These are phyloP conservation scores for Trichoderma reesei DNA, from an alignment of 495 filamentous ascomycete genomes.

Conservation along the genomic window DNA sequence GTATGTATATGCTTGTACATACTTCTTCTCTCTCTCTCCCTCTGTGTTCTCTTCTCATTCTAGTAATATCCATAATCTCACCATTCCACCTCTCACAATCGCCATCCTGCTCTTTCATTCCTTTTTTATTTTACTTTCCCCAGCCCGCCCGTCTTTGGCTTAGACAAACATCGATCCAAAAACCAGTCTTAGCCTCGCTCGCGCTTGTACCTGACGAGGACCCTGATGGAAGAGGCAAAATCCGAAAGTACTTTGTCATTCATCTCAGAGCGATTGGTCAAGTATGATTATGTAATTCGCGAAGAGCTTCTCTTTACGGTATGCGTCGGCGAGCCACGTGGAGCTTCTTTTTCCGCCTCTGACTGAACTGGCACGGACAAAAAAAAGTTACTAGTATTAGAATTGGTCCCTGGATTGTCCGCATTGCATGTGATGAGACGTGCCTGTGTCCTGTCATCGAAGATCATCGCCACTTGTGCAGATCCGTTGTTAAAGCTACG, in stretches of 20 bases:
- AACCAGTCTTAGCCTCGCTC: no score
- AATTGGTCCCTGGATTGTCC: no score
- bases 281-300: not conserved
- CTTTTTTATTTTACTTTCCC: not conserved
- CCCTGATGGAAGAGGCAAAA: not conserved
- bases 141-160: no score
- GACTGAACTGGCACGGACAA: no score
- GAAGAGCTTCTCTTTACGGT: not conserved
- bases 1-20: no score
- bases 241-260: no score
- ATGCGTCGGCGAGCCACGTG: conserved; percentile 8
- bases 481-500: not conserved
- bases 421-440: no score
- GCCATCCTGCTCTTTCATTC: not conserved
- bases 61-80: not conserved
- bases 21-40: not conserved
- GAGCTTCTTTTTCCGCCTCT: not conserved
- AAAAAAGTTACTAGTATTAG: no score
- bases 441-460: not conserved
- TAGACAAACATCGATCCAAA: no score
- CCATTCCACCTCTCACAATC: not conserved
- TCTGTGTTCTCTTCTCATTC: not conserved
- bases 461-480: not conserved
- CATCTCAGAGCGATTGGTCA: not conserved
- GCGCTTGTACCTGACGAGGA: not conserved